Conservation (phyloP, 83 land plant genomes). For the Picea mariana region DNA sequence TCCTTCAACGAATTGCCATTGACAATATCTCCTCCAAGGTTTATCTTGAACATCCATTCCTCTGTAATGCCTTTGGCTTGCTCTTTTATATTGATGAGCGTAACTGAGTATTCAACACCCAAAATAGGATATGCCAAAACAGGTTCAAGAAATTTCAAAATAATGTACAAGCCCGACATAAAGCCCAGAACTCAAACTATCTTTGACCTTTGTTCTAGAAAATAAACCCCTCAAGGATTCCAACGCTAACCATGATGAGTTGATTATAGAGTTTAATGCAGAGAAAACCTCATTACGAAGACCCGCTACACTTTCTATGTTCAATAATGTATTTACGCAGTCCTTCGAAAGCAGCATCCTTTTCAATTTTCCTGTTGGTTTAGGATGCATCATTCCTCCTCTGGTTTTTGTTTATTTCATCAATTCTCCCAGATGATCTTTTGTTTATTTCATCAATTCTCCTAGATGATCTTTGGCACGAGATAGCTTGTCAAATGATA, state of each 20-base stretch:
- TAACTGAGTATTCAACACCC: constrained; percentile 38
- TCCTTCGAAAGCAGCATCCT: constrained; percentile 49
- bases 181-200: constrained; percentile 57
- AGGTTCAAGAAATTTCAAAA: constrained; percentile 68
- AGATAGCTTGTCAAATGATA: constrained; percentile 21
- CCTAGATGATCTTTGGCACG: too few species aligned
- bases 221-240: constrained; percentile 67
- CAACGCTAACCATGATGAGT: constrained; percentile 68
- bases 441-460: too few species aligned
- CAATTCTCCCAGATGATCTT: constrained; percentile 55
- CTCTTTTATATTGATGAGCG: constrained; percentile 54
- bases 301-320: constrained; percentile 71
- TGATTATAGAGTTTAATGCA: constrained; percentile 64
- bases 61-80: constrained; percentile 70
- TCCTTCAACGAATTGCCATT: constrained; percentile 79
- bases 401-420: constrained; percentile 22
- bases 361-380: not conserved
- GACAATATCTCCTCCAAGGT: constrained; percentile 44
- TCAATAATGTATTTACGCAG: constrained; percentile 74
- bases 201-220: constrained; percentile 37
- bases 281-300: constrained; percentile 64
- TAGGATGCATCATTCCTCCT: too few species aligned
- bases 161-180: constrained; percentile 78
- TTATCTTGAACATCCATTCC: constrained; percentile 78
- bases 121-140: constrained; percentile 39